phyloP scores from a whole-genome alignment of 148 eudicot genomes.

The Silene conica region DNA sequence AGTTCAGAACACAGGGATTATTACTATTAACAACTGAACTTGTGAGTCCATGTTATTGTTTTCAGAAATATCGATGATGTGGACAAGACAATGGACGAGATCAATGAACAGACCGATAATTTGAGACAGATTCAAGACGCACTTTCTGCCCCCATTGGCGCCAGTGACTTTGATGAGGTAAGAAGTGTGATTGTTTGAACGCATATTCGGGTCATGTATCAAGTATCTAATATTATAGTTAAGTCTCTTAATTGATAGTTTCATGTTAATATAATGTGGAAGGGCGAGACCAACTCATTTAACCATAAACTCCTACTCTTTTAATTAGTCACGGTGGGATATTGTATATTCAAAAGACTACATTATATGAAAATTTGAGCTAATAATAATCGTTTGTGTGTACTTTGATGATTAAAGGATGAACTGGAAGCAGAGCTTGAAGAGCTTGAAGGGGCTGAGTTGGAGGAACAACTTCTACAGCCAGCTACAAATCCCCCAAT shows the following conservation, averaged over 20 bases:
- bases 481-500: slow-evolving; percentile 46
- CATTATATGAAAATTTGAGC: background rate
- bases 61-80: slow-evolving; percentile 73
- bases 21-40: slow-evolving; percentile 1
- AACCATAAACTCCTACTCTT: background rate
- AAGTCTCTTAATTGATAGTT: too few relatives aligned
- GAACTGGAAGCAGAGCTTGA: slow-evolving; percentile 67
- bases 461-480: slow-evolving; percentile 67
- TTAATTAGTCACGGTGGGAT: too few relatives aligned
- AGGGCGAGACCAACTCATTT: too few relatives aligned
- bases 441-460: slow-evolving; percentile 63
- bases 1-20: background rate
- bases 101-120: slow-evolving; percentile 66
- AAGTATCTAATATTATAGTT: background rate
- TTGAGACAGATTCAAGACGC: slow-evolving; percentile 73
- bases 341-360: background rate
- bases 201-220: background rate
- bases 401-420: slow-evolving; percentile 35
- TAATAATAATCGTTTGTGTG: background rate
- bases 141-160: slow-evolving; percentile 55
- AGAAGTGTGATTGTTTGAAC: background rate
- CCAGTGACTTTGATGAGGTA: slow-evolving; percentile 63
- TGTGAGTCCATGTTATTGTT: background rate
- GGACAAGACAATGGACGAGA: slow-evolving; percentile 84
- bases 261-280: too few relatives aligned